Conservation (phyloP, 495 filamentous ascomycete genomes). For the Annulohypoxylon maeteangense region DNA sequence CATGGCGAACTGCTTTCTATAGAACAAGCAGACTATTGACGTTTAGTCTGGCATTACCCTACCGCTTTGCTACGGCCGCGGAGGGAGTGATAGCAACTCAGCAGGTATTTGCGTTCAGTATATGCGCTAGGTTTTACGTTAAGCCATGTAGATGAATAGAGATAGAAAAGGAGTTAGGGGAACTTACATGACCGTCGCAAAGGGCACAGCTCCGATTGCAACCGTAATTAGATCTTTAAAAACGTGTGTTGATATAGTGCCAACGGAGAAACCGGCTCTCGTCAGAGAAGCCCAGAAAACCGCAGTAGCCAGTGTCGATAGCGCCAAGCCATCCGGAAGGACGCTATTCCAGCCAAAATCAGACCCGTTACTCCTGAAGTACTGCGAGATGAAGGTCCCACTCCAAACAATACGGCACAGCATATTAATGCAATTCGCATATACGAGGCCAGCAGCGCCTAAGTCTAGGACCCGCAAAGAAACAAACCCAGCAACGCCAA, state of each 20-base stretch:
- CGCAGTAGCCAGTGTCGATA: conserved; percentile 33
- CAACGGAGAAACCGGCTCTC: conserved; percentile 48
- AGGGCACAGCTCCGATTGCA: conserved; percentile 62
- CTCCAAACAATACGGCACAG: conserved; percentile 83
- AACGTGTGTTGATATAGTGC: conserved; percentile 47
- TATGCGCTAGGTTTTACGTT: conserved; percentile 59
- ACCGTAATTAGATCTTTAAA: conserved; percentile 61
- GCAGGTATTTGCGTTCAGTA: conserved; percentile 68
- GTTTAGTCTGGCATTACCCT: conserved; percentile 8
- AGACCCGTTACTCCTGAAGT: conserved; percentile 61
- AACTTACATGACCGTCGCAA: conserved; percentile 70
- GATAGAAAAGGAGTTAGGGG: background rate
- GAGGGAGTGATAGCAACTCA: conserved; percentile 58
- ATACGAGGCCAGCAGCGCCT: conserved; percentile 83
- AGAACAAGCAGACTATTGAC: conserved; percentile 6
- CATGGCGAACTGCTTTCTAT: conserved; percentile 9
- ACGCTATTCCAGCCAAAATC: conserved; percentile 44
- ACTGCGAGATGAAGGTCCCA: conserved; percentile 71
- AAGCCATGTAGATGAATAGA: conserved; percentile 26
- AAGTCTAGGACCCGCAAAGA: conserved; percentile 71
- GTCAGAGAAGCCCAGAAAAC: conserved; percentile 42
- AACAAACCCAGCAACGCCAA: conserved; percentile 74
- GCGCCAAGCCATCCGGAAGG: conserved; percentile 27
- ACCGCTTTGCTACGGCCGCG: conserved; percentile 42
- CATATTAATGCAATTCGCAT: conserved; percentile 90